These are phyloP conservation scores for Penicillium sp. DNA, from an alignment of 2,329 filamentous ascomycete genomes.

Conservation along the genomic window DNA sequence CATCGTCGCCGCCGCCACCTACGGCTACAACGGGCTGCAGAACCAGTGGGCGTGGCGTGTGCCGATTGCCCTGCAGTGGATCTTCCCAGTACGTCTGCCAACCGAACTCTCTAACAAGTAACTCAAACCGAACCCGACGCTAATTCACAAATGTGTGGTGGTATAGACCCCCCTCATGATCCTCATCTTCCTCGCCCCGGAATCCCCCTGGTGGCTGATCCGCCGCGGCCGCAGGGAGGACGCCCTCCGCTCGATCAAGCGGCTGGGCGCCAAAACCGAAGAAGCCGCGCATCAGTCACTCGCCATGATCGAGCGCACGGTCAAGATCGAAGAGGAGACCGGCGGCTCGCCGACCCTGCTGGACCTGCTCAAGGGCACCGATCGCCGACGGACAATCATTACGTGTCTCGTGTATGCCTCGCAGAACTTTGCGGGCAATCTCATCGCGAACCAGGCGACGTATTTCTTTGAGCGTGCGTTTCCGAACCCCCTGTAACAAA, in stretches of 20 bases:
- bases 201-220: constrained; percentile 37
- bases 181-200: constrained; percentile 34
- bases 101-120: neutral
- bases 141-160: no score
- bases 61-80: constrained; percentile 36
- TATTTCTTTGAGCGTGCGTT: constrained; percentile 57
- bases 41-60: constrained; percentile 34
- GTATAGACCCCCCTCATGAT: constrained; percentile 34
- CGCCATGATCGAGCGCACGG: constrained; percentile 41
- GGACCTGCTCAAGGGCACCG: constrained; percentile 40
- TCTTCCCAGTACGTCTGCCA: constrained; percentile 34
- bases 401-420: constrained; percentile 39
- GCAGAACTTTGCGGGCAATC: constrained; percentile 62
- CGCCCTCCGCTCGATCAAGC: constrained; percentile 31
- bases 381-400: constrained; percentile 37
- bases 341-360: constrained; percentile 34
- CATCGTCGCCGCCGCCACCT: constrained; percentile 32
- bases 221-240: constrained; percentile 32
- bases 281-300: constrained; percentile 28
- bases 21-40: constrained; percentile 25
- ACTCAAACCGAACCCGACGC: no score
- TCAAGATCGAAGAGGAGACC: constrained; percentile 36
- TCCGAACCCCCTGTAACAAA: no score
- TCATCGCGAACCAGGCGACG: constrained; percentile 67
- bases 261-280: constrained; percentile 25